These are phyloP conservation scores for Entomophthora muscae DNA, from an alignment of 371 early-diverging fungal species.

Conservation along the genomic window DNA sequence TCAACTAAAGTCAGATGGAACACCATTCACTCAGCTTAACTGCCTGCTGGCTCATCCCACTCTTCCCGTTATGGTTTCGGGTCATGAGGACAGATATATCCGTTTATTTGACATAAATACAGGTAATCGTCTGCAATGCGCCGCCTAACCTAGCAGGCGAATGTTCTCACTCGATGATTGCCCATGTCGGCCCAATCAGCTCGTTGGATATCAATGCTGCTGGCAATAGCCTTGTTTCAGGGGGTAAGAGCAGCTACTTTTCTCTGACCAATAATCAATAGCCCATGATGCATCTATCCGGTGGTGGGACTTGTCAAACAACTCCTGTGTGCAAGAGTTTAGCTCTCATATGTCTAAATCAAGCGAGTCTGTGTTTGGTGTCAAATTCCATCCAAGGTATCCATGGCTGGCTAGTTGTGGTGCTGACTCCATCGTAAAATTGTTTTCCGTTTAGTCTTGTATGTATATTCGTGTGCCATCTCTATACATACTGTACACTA, in stretches of 20 bases:
- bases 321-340: conserved; percentile 55
- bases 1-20: conserved; percentile 26
- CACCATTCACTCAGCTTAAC: conserved; percentile 56
- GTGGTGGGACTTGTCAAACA: conserved; percentile 58
- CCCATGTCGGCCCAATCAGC: conserved; percentile 49
- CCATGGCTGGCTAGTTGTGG: conserved; percentile 60
- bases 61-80: conserved; percentile 46
- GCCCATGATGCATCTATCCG: conserved; percentile 69
- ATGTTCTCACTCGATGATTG: conserved; percentile 39
- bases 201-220: conserved; percentile 46
- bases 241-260: conserved; percentile 24
- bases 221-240: conserved; percentile 49
- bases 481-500: too few relatives aligned
- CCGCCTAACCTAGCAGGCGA: conserved; percentile 24
- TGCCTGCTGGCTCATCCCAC: conserved; percentile 54
- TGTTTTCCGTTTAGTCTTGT: conserved; percentile 14
- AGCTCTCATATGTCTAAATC: conserved; percentile 54
- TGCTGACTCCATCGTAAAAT: conserved; percentile 50
- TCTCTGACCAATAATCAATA: conserved; percentile 3
- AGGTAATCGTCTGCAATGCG: conserved; percentile 33
- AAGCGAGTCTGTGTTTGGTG: conserved; percentile 56
- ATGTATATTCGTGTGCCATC: background rate
- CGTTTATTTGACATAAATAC: conserved; percentile 56
- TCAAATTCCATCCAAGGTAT: conserved; percentile 38
- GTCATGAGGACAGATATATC: conserved; percentile 61